Evolutionary conservation across 2,329 filamentous ascomycete species (phyloP).

Genomic region (Capronia coronata): DNA sequence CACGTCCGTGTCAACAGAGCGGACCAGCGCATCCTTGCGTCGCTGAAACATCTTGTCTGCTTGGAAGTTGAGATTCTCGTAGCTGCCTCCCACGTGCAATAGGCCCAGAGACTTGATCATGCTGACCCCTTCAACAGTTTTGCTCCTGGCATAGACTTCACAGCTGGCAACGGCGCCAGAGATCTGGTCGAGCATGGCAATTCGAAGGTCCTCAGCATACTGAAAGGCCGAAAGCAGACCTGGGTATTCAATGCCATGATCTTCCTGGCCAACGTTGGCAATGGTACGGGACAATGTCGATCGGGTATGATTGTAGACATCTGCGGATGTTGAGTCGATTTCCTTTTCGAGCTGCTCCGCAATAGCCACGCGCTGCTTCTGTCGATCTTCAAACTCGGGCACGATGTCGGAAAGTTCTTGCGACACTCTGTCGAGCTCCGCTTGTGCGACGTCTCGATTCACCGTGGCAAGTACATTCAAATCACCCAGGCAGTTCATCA

Average conservation of each 20-base stretch:
- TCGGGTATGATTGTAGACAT: constrained; percentile 79
- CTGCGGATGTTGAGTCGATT: constrained; percentile 77
- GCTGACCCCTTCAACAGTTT: constrained; percentile 73
- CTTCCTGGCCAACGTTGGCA: constrained; percentile 63
- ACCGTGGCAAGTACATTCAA: constrained; percentile 74
- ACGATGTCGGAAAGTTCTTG: constrained; percentile 75
- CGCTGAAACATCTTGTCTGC: constrained; percentile 91
- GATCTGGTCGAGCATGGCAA: constrained; percentile 85
- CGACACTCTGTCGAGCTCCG: constrained; percentile 76
- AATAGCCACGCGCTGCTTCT: constrained; percentile 70
- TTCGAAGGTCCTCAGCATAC: constrained; percentile 87
- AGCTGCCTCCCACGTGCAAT: constrained; percentile 80
- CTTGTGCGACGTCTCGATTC: constrained; percentile 78
- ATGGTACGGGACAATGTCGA: constrained; percentile 70
- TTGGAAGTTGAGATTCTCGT: constrained; percentile 77
- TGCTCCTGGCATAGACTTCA: constrained; percentile 75
- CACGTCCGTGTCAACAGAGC: constrained; percentile 79
- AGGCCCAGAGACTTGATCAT: constrained; percentile 83
- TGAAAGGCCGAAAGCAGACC: constrained; percentile 79
- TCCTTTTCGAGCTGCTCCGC: constrained; percentile 72
- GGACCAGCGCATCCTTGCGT: constrained; percentile 70
- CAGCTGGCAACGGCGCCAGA: constrained; percentile 69
- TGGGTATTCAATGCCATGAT: constrained; percentile 78
- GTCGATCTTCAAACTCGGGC: constrained; percentile 75
- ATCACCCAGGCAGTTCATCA: constrained; percentile 87